Conservation (phyloP, 1,139 yeast genomes). For the Saccharomycopsis hybrid region DNA sequence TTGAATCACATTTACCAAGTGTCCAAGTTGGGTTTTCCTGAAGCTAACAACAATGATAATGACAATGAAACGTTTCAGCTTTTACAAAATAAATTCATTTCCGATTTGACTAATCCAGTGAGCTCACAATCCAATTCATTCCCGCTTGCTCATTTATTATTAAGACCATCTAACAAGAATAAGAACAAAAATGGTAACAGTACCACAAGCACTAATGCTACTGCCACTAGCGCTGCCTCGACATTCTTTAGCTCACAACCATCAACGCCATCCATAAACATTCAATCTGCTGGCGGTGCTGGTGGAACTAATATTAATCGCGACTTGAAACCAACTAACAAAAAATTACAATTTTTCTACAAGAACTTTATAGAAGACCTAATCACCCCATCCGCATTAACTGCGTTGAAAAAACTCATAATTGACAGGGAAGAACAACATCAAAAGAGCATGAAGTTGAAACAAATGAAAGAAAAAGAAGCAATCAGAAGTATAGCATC, state of each 20-base stretch:
- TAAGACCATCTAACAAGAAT: slow-evolving; percentile 9
- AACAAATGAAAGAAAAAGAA: slow-evolving; percentile 16
- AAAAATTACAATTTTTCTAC: slow-evolving; percentile 16
- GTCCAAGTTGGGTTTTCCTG: slow-evolving; percentile 10
- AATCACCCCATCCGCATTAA: slow-evolving; percentile 2
- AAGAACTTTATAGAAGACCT: slow-evolving; percentile 14
- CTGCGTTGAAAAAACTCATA: slow-evolving; percentile 2
- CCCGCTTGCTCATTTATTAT: slow-evolving; percentile 17
- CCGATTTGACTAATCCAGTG: slow-evolving; percentile 10
- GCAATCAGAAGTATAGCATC: slow-evolving; percentile 7
- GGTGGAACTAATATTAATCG: background rate
- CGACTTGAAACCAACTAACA: slow-evolving; percentile 7
- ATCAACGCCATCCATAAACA: slow-evolving; percentile 4
- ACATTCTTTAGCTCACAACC: slow-evolving; percentile 1
- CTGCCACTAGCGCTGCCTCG: background rate
- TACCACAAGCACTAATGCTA: background rate
- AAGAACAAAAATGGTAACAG: background rate
- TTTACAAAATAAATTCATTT: slow-evolving; percentile 14
- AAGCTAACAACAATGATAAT: slow-evolving; percentile 2
- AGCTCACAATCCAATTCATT: slow-evolving; percentile 4
- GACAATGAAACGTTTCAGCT: slow-evolving; percentile 7
- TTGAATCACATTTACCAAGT: slow-evolving; percentile 21
- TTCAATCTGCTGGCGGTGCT: background rate
- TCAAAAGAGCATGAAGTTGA: slow-evolving; percentile 9
- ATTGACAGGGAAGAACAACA: slow-evolving; percentile 13